These are phyloP conservation scores for Knoxia roxburghii DNA, from an alignment of 257 asterid species.

Conservation along the genomic window DNA sequence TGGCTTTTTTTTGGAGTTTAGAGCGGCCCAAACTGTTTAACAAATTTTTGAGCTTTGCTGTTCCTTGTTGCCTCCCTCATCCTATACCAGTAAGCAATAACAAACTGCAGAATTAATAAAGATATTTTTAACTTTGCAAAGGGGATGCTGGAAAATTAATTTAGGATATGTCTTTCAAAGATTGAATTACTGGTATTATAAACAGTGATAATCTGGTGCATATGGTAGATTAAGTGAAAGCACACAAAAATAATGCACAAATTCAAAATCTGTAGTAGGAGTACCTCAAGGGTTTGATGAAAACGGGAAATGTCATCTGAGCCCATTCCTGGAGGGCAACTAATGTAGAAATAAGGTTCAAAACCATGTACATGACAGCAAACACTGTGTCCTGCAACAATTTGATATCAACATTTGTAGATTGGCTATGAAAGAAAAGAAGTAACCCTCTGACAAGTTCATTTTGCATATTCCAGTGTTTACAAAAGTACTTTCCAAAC, in stretches of 20 bases:
- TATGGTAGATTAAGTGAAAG: not conserved
- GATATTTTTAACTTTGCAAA: not conserved
- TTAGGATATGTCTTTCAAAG: not conserved
- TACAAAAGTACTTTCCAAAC: not conserved
- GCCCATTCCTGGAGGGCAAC: constrained; percentile 94
- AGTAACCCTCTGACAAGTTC: not conserved
- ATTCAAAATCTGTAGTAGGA: not conserved
- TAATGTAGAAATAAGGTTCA: constrained; percentile 89
- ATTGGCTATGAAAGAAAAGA: not conserved
- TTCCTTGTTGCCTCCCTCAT: constrained; percentile 79
- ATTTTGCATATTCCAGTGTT: not conserved
- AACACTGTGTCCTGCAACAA: constrained; percentile 81
- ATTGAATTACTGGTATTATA: not conserved
- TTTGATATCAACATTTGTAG: constrained; percentile 17
- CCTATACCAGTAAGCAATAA: constrained; percentile 26
- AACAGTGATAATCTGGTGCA: not conserved
- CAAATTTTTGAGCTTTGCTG: constrained; percentile 60
- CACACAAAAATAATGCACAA: not conserved
- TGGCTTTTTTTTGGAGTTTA: constrained; percentile 76
- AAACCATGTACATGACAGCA: constrained; percentile 94
- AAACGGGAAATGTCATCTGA: constrained; percentile 91
- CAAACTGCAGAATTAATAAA: constrained; percentile 1
- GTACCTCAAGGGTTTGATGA: constrained; percentile 89
- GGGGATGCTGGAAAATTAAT: not conserved
- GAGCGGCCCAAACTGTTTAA: constrained; percentile 74